Base-by-base conservation (phyloP, 2,329 filamentous ascomycete genomes). In the Pseudohalonectria lignicola region DNA sequence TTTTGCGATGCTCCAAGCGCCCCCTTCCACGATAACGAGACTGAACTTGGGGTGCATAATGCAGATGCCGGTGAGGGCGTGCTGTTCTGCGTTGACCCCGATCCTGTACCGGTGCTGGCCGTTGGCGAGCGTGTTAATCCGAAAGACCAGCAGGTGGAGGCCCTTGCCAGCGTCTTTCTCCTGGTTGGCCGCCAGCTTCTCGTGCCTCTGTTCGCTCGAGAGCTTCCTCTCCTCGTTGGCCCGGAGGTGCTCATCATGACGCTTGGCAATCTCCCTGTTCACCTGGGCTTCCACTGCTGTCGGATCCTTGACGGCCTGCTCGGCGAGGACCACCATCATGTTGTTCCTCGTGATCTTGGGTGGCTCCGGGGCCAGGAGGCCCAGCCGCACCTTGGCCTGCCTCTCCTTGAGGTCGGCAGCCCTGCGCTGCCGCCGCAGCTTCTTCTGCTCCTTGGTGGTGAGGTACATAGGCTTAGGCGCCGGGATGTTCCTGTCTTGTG, bases 291-390 rank as follows among this genome's bases (percentile, higher is more conserved):
- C 92, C 33, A 98, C 92, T 4, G 92, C 92, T 1, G 93, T 98
- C 6, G 92, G 92, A 60, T 98, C 92, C 54, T 94, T 93, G 47
- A 98, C 90, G 15, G 74, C 74, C 60, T 86, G 82, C 55, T 95
- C 86, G 45, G 92, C 92, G 40, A 95, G 71, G 21, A 98, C 92
- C 41, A 88, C 82, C 92, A 98, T 98, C 54, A 98, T 74, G 58
- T 98, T 98, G 41, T 82, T 85, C 60, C 93, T 93, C 64, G 95
- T 96, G 49, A 98, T 86, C 61, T 96, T 98, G 10, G 92, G 90
- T 19, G 88, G 83, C 20, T 88, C 87, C 16, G 90, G 86, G 3
- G 88, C 86, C 43, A 90, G 82, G 12, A 98, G 71, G 16, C 92
- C 92, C 10, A 98, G 68, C 41, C 90, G 76, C 44, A 96, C 92